These are phyloP conservation scores for Ilyonectria robusta DNA, from an alignment of 2,329 filamentous ascomycete genomes.

Conservation along the genomic window DNA sequence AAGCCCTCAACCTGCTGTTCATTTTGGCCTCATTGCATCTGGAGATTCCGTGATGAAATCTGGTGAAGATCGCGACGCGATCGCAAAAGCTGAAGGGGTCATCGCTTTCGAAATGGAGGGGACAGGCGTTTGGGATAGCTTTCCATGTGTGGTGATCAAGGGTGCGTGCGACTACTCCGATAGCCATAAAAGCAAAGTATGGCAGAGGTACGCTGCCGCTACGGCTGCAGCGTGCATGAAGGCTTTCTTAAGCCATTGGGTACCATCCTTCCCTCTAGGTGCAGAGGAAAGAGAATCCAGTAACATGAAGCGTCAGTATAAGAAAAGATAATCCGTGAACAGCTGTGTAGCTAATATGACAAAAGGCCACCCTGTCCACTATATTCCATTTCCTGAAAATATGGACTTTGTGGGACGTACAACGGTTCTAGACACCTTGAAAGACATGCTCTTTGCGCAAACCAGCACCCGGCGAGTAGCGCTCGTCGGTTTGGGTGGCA, in stretches of 20 bases:
- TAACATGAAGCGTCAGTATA: not conserved
- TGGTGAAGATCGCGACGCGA: not conserved
- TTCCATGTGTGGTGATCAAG: slow-evolving; percentile 21
- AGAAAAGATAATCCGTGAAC: too few relatives aligned
- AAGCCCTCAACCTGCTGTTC: slow-evolving; percentile 38
- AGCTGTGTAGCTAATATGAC: not conserved
- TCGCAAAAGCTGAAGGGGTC: not conserved
- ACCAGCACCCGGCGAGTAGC: not conserved
- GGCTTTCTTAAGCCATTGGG: too few relatives aligned
- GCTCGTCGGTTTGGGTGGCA: not conserved
- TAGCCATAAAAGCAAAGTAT: slow-evolving; percentile 22
- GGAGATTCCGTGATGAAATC: slow-evolving; percentile 55
- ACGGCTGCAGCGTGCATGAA: slow-evolving; percentile 6
- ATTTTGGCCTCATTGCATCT: slow-evolving; percentile 49
- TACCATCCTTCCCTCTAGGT: too few relatives aligned
- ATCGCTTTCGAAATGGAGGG: slow-evolving; percentile 26
- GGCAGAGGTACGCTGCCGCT: slow-evolving; percentile 23
- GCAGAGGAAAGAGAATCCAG: not conserved
- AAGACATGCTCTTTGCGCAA: not conserved
- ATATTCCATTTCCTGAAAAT: not conserved
- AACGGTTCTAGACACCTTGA: not conserved
- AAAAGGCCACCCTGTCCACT: too few relatives aligned
- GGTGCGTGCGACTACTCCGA: slow-evolving; percentile 22
- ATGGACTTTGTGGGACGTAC: not conserved
- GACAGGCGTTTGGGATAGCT: slow-evolving; percentile 6